Conservation (phyloP, 2,329 filamentous ascomycete genomes). For the Fusarium sp. region DNA sequence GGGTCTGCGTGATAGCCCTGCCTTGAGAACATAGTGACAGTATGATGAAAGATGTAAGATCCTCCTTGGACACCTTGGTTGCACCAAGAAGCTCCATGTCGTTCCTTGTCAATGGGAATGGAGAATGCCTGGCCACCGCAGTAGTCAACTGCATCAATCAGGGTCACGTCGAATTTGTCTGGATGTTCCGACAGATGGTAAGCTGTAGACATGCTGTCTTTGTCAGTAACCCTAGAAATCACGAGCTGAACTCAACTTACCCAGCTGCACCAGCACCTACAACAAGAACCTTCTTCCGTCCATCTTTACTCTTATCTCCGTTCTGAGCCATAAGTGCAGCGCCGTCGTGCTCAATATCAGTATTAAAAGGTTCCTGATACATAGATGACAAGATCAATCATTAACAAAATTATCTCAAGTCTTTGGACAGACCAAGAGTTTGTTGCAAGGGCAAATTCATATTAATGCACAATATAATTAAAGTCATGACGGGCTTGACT, state of each 20-base stretch:
- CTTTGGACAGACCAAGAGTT: background rate
- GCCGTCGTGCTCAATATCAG: constrained; percentile 21
- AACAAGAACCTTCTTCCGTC: constrained; percentile 10
- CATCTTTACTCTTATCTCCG: constrained; percentile 11
- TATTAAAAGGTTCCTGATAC: background rate
- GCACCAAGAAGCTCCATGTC: constrained; percentile 28
- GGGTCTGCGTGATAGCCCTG: constrained; percentile 26
- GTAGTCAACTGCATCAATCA: constrained; percentile 28
- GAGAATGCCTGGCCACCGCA: constrained; percentile 30
- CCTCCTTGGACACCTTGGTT: constrained; percentile 26
- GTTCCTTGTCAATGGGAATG: constrained; percentile 28
- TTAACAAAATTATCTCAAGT: background rate
- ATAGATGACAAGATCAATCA: background rate
- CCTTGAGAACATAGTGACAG: constrained; percentile 26
- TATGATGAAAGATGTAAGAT: constrained; percentile 30
- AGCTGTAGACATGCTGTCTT: constrained; percentile 21
- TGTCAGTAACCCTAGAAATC: background rate
- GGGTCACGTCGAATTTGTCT: constrained; percentile 23
- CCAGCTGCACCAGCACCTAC: constrained; percentile 31
- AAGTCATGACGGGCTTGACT: constrained; percentile 36
- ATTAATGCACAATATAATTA: background rate
- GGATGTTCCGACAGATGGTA: constrained; percentile 18
- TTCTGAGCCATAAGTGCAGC: constrained; percentile 26
- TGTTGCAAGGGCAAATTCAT: background rate
- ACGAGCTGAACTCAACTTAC: background rate